Evolutionary conservation across 352 stramenopile genomes (phyloP).

Genomic region (Pythium graminicola): DNA sequence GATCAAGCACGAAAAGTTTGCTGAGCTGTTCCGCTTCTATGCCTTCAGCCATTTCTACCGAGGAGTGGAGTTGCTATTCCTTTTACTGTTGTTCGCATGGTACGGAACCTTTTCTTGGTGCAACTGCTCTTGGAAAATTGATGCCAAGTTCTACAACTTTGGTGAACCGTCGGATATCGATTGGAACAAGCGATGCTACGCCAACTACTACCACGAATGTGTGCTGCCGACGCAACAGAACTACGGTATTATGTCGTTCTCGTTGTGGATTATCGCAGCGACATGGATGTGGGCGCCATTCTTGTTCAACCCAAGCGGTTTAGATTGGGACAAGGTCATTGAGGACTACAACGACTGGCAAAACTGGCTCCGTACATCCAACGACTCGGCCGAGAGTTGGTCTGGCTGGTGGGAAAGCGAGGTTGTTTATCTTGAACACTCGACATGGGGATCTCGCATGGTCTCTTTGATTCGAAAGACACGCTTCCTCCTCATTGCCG

Average conservation of each 20-base stretch:
- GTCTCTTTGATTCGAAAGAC: slow-evolving; percentile 72
- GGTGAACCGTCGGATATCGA: slow-evolving; percentile 65
- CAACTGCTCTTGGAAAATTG: slow-evolving; percentile 77
- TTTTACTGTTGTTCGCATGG: slow-evolving; percentile 71
- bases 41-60: slow-evolving; percentile 97
- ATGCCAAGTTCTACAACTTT: slow-evolving; percentile 68
- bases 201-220: slow-evolving; percentile 82
- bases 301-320: slow-evolving; percentile 95
- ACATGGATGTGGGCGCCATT: slow-evolving; percentile 86
- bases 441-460: slow-evolving; percentile 50
- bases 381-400: slow-evolving; percentile 83
- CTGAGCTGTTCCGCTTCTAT: slow-evolving; percentile 97
- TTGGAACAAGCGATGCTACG: slow-evolving; percentile 74
- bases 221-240: slow-evolving; percentile 94
- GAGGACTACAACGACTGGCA: slow-evolving; percentile 94
- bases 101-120: slow-evolving; percentile 94
- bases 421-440: slow-evolving; percentile 78
- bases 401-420: slow-evolving; percentile 85
- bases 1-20: slow-evolving; percentile 97
- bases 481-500: slow-evolving; percentile 61
- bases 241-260: slow-evolving; percentile 97
- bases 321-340: slow-evolving; percentile 96
- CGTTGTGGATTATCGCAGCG: slow-evolving; percentile 90
- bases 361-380: slow-evolving; percentile 88
- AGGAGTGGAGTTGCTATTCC: slow-evolving; percentile 91